Conservation (phyloP, 176 grass and related monocot genomes). For the Eleusine coracana region DNA sequence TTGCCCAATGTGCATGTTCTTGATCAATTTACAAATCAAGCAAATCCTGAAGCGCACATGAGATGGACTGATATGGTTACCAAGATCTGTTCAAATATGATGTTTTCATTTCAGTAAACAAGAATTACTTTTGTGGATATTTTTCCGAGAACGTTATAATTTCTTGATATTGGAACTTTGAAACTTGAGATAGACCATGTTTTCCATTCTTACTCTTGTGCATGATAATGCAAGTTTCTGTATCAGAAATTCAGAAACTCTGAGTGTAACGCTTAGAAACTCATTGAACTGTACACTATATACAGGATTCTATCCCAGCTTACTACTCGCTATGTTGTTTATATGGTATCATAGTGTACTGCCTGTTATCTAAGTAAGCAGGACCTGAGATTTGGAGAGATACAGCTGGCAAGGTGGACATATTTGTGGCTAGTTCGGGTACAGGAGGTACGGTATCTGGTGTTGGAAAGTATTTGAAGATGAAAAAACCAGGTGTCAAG, state of each 20-base stretch:
- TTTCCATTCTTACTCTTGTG: too few species aligned
- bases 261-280: too few species aligned
- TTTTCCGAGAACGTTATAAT: background rate
- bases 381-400: slow-evolving; percentile 78
- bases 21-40: slow-evolving; percentile 56
- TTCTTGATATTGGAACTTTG: too few species aligned
- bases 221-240: too few species aligned
- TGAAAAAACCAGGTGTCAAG: slow-evolving; percentile 63
- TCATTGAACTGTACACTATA: too few species aligned
- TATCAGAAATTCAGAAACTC: too few species aligned
- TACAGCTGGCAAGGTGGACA: slow-evolving; percentile 58
- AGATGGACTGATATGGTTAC: slow-evolving; percentile 50
- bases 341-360: slow-evolving; percentile 7
- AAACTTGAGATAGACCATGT: background rate
- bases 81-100: background rate
- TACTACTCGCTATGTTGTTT: background rate
- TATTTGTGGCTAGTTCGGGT: slow-evolving; percentile 58
- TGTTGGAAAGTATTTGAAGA: slow-evolving; percentile 75
- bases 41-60: slow-evolving; percentile 72
- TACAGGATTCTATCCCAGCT: too few species aligned
- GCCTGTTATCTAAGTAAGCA: too few species aligned
- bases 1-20: slow-evolving; percentile 54
- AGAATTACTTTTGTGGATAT: background rate
- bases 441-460: slow-evolving; percentile 74
- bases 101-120: slow-evolving; percentile 1